Conservation (phyloP, 257 asterid species). For the Parsonsia alboflavescens region DNA sequence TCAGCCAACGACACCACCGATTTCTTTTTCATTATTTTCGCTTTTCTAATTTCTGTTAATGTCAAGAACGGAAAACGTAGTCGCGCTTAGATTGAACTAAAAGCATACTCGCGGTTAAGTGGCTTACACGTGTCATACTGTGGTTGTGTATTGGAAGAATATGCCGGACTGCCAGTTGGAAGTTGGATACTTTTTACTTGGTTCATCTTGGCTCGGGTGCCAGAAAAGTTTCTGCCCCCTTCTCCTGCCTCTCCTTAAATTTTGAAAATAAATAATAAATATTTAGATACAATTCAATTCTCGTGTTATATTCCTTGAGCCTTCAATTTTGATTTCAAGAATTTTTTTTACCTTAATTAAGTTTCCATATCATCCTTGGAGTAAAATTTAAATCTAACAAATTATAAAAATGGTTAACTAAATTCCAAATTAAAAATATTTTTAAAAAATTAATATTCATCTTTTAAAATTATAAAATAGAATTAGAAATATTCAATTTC, state of each 20-base stretch:
- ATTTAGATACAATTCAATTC: too few relatives aligned
- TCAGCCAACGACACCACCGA: constrained; percentile 38
- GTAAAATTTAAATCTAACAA: too few relatives aligned
- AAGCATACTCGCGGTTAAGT: constrained; percentile 2
- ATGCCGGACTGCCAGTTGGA: not conserved
- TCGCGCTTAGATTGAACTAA: not conserved
- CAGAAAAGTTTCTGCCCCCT: not conserved
- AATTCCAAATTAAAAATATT: too few relatives aligned
- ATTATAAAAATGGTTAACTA: too few relatives aligned
- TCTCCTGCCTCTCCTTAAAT: not conserved
- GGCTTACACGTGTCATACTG: not conserved
- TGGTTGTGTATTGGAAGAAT: not conserved
- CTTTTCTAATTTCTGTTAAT: not conserved
- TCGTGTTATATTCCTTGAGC: too few relatives aligned
- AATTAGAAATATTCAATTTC: too few relatives aligned
- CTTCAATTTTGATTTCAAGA: too few relatives aligned
- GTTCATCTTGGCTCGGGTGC: not conserved
- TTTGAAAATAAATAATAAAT: not conserved
- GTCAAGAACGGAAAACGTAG: not conserved
- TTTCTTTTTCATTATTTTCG: constrained; percentile 18
- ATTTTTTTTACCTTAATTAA: too few relatives aligned
- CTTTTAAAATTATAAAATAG: too few relatives aligned
- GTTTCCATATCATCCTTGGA: too few relatives aligned
- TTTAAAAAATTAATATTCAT: too few relatives aligned
- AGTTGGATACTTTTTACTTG: not conserved